phyloP scores from a whole-genome alignment of 2,329 filamentous ascomycete species.

The Ophiostoma triangulosporum region DNA sequence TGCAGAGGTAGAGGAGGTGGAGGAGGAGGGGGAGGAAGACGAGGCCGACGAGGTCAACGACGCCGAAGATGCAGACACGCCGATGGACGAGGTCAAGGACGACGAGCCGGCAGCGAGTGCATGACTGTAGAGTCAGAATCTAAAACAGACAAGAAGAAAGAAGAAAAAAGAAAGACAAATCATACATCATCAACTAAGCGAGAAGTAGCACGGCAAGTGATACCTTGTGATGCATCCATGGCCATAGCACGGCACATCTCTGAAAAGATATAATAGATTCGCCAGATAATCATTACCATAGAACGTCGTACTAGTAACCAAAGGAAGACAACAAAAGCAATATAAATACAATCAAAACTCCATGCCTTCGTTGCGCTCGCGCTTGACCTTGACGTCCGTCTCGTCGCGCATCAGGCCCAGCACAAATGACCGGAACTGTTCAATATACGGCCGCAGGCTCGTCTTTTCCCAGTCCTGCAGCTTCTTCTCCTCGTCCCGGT shows the following conservation, averaged over 20 bases:
- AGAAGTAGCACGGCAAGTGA: no score
- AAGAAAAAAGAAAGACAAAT: not conserved
- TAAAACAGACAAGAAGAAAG: no score
- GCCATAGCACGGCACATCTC: no score
- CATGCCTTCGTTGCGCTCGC: slow-evolving; percentile 42
- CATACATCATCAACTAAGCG: not conserved
- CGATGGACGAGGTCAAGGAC: not conserved
- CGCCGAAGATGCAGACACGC: not conserved
- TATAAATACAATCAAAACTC: slow-evolving; percentile 30
- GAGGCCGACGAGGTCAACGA: not conserved
- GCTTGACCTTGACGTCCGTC: slow-evolving; percentile 39
- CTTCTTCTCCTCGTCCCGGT: slow-evolving; percentile 21
- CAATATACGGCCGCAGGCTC: slow-evolving; percentile 80
- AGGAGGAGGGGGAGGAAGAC: not conserved
- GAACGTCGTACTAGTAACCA: not conserved
- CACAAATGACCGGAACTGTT: slow-evolving; percentile 77
- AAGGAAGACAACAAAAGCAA: not conserved
- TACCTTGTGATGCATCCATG: no score
- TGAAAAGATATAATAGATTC: not conserved
- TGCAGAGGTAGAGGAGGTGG: not conserved
- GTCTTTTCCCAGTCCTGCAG: slow-evolving; percentile 94
- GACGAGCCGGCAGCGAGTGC: not conserved
- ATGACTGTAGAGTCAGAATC: not conserved
- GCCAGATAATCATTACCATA: not conserved
- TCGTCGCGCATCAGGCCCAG: slow-evolving; percentile 65